Conservation (phyloP, 805 yeast species). For the Schwanniomyces polymorphus region DNA sequence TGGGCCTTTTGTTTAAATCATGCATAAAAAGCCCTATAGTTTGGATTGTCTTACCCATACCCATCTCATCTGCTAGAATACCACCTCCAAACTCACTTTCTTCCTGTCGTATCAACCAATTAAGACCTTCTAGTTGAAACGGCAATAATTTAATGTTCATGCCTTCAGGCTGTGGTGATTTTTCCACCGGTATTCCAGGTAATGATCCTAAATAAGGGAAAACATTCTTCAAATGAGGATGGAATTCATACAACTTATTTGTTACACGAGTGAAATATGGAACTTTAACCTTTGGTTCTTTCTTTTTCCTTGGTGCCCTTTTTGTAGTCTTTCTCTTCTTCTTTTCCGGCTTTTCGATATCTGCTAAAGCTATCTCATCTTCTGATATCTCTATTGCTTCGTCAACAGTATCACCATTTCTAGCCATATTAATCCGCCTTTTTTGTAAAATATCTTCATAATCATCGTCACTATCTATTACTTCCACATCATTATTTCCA, state of each 20-base stretch:
- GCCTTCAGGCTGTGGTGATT: conserved; percentile 75
- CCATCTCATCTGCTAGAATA: conserved; percentile 97
- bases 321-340: conserved; percentile 10
- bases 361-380: conserved; percentile 26
- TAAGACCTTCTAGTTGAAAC: conserved; percentile 89
- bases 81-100: conserved; percentile 82
- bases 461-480: conserved; percentile 19
- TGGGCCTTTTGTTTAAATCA: conserved; percentile 68
- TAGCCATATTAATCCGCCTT: conserved; percentile 7
- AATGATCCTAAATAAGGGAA: conserved; percentile 62
- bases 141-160: conserved; percentile 77
- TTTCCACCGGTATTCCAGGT: conserved; percentile 47
- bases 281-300: conserved; percentile 53
- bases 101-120: conserved; percentile 87
- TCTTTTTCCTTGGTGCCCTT: conserved; percentile 25
- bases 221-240: conserved; percentile 74
- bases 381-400: conserved; percentile 28
- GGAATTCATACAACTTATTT: conserved; percentile 63
- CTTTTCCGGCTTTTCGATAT: conserved; percentile 24
- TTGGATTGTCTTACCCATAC: conserved; percentile 99
- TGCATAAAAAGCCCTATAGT: conserved; percentile 84
- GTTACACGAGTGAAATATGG: conserved; percentile 74
- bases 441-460: conserved; percentile 22
- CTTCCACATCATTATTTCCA: conserved; percentile 14
- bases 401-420: conserved; percentile 20